Evolutionary conservation across 345 rosid genomes (phyloP), one percentile per base, ranked within the genome.

Genomic region (Acer yangbiense): DNA sequence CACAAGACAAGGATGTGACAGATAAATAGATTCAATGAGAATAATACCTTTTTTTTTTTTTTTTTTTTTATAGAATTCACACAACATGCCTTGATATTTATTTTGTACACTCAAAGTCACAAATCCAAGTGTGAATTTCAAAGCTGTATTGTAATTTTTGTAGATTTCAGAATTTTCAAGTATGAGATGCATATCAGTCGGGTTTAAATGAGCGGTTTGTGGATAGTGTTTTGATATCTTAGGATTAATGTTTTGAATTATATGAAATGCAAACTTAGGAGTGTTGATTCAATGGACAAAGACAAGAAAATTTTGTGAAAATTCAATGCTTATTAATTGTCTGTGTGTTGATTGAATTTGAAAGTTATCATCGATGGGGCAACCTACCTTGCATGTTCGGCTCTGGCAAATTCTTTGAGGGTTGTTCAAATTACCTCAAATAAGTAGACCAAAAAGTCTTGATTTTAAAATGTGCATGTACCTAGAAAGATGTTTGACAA

Each of bases 91-190:
- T 50, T 63, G 18, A 11, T 68, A 20, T 20, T 29, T n/a, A 75
- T 9, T 75, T n/a, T 65, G 71, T 74, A 50, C 77, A 65, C 54
- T 52, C 12, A 25, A 27, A 48, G 11, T 74, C 11, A 32, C 29
- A 50, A 52, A n/a, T 58, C 32, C 7, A 50, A 27, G 77, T 29
- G 17, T 9, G 44, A 74, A 48, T 64, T 62, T 74, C 60, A 6
- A 2, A 60, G 67, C 48, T 44, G 77, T 35, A 48, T 18, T 29
- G 48, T 64, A 74, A 64, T 48, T 64, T 50, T 29, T 74, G 39
- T 76, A 66, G 78, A 75, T 17, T 62, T 54, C 9, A 50, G 4
- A 27, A 18, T 44, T 17, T 18, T 29, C 10, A 8, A 65, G 64
- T n/a, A 67, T 54, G 54, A 54, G 52, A 54, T 35, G 57, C 17